These are phyloP conservation scores for Skeletonema costatum DNA, from an alignment of 108 stramenopile species.

Conservation along the genomic window DNA sequence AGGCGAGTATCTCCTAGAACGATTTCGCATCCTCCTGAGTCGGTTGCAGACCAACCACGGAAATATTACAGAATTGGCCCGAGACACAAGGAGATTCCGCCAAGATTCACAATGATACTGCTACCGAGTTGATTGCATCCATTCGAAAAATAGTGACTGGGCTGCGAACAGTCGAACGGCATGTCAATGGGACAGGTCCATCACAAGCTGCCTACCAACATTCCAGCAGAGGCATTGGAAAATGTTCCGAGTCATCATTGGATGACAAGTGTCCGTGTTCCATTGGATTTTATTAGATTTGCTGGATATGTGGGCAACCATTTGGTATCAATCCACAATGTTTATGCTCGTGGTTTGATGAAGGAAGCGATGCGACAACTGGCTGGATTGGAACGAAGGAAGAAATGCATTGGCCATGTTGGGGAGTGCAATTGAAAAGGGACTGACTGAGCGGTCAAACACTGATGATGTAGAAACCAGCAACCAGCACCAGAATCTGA, in stretches of 20 bases:
- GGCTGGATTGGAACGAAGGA: slow-evolving; percentile 70
- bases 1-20: slow-evolving; percentile 59
- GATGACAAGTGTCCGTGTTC: slow-evolving; percentile 65
- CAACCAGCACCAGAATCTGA: not conserved
- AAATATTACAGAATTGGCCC: slow-evolving; percentile 76
- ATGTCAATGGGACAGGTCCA: slow-evolving; percentile 45
- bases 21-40: slow-evolving; percentile 61
- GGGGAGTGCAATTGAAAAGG: slow-evolving; percentile 64
- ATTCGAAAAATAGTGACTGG: slow-evolving; percentile 53
- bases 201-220: slow-evolving; percentile 25
- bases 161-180: slow-evolving; percentile 61
- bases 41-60: slow-evolving; percentile 57
- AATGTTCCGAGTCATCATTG: slow-evolving; percentile 51
- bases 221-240: slow-evolving; percentile 21
- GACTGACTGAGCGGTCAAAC: slow-evolving; percentile 32
- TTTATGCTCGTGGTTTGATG: slow-evolving; percentile 74
- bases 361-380: slow-evolving; percentile 73
- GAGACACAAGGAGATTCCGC: slow-evolving; percentile 63
- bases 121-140: slow-evolving; percentile 61
- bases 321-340: slow-evolving; percentile 79
- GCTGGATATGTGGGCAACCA: slow-evolving; percentile 60
- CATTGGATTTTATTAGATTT: slow-evolving; percentile 82
- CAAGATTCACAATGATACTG: slow-evolving; percentile 67
- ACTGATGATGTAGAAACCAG: not conserved
- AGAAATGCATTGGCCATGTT: slow-evolving; percentile 71